Percentiles rank a stretch among this genome's conserved stretches.
These are phyloP conservation scores for Psilocybe cubensis DNA, from an alignment of 768 basidiomycete genomes.

Conservation along the genomic window DNA sequence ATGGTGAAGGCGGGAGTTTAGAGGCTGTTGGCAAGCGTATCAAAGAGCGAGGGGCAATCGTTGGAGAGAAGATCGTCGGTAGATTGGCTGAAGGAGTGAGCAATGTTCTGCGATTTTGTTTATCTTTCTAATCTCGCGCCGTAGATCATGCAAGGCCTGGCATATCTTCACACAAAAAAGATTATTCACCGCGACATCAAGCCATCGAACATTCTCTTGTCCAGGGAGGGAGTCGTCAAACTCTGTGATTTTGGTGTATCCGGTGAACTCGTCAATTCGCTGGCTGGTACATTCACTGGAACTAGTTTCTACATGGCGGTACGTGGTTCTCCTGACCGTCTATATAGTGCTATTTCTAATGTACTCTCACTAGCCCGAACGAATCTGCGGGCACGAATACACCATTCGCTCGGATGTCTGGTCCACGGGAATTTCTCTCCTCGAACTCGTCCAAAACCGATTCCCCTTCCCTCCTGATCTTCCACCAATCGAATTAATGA, in stretches of 20 bases:
- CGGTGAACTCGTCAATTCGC: conserved; percentile 88
- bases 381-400: conserved; percentile 90
- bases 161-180: conserved; percentile 87
- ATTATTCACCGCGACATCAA: conserved; percentile 98
- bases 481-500: conserved; percentile 92
- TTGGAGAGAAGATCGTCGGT: conserved; percentile 88
- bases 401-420: conserved; percentile 97
- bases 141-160: conserved; percentile 88
- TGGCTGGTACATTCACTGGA: conserved; percentile 96
- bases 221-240: conserved; percentile 88
- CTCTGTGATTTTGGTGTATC: conserved; percentile 97
- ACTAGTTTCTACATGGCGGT: conserved; percentile 99
- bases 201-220: conserved; percentile 90
- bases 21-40: conserved; percentile 89
- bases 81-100: conserved; percentile 91
- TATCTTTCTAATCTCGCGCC: conserved; percentile 6
- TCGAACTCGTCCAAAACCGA: conserved; percentile 92
- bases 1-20: conserved; percentile 83
- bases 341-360: conserved; percentile 8
- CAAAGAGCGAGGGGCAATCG: conserved; percentile 74
- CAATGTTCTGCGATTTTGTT: conserved; percentile 17
- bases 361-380: conserved; percentile 70
- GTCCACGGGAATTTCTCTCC: conserved; percentile 93
- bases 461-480: conserved; percentile 95
- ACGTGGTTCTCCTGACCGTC: conserved; percentile 37